phyloP scores from a whole-genome alignment of 305 asterid species.

The Plantago coronopus region DNA sequence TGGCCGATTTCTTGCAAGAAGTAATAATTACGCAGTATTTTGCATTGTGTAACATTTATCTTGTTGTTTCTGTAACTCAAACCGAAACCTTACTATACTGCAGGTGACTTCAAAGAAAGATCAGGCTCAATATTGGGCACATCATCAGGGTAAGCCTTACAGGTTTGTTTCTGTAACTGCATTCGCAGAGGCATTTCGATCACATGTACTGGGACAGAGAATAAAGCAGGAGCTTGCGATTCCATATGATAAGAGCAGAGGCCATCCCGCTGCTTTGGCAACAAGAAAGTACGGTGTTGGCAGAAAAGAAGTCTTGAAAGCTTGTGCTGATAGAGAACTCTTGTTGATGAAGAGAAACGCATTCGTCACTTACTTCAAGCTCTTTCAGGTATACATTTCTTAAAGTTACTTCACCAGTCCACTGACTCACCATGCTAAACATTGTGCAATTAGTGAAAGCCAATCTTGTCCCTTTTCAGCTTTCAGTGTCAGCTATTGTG shows the following conservation, averaged over 20 bases:
- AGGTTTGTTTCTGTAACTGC: slow-evolving; percentile 28
- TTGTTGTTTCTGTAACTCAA: neutral
- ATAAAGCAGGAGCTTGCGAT: slow-evolving; percentile 29
- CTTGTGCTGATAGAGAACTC: slow-evolving; percentile 40
- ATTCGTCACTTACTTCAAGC: slow-evolving; percentile 40
- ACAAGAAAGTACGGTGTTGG: slow-evolving; percentile 40
- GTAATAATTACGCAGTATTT: neutral
- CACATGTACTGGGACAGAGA: slow-evolving; percentile 30
- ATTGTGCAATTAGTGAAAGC: neutral
- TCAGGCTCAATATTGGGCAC: slow-evolving; percentile 62
- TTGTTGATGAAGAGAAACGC: slow-evolving; percentile 55
- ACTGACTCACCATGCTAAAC: neutral
- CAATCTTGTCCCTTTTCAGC: slow-evolving; percentile 30
- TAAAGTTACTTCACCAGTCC: neutral
- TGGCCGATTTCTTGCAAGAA: slow-evolving; percentile 44
- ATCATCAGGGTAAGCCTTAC: slow-evolving; percentile 41
- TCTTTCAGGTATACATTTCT: slow-evolving; percentile 33
- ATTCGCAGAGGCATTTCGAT: slow-evolving; percentile 50
- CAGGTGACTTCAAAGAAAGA: slow-evolving; percentile 68
- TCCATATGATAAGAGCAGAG: slow-evolving; percentile 43
- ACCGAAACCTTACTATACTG: neutral
- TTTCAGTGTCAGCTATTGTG: slow-evolving; percentile 33
- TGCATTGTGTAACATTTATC: neutral
- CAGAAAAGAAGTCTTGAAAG: slow-evolving; percentile 41
- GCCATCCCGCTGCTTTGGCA: slow-evolving; percentile 50